phyloP scores from a whole-genome alignment of 1,139 yeast genomes.

The Saccharomyces hybrid region DNA sequence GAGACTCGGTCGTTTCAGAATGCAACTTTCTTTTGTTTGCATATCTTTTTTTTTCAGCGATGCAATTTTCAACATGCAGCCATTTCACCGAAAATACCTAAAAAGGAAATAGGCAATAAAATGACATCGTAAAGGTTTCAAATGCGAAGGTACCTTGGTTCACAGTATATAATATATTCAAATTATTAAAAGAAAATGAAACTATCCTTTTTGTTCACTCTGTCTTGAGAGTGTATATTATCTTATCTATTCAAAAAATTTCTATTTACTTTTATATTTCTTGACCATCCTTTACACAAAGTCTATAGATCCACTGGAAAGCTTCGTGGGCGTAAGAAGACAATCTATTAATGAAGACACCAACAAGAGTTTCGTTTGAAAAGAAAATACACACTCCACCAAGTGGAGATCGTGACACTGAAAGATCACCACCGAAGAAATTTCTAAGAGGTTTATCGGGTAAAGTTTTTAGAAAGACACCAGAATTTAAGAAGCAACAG shows the following conservation, averaged over 20 bases:
- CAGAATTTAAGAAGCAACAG: conserved; percentile 7
- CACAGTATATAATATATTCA: background rate
- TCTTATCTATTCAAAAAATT: background rate
- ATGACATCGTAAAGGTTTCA: background rate
- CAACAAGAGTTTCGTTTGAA: conserved; percentile 12
- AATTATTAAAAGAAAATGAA: background rate
- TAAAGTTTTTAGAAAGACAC: conserved; percentile 17
- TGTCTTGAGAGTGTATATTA: background rate
- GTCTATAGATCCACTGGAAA: background rate
- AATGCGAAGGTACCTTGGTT: background rate
- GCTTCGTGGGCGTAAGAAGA: background rate
- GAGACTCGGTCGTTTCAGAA: background rate
- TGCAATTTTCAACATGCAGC: background rate
- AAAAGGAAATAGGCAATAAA: background rate
- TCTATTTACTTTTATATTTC: background rate
- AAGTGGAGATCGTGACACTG: conserved; percentile 17
- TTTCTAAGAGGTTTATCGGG: conserved; percentile 24
- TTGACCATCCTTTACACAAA: background rate
- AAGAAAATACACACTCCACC: conserved; percentile 30
- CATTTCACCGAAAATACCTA: background rate
- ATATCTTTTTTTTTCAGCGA: background rate
- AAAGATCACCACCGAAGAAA: conserved; percentile 15
- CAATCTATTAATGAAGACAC: conserved; percentile 10
- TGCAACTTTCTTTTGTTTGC: background rate
- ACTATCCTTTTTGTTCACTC: background rate